Evolutionary conservation across 2,329 filamentous ascomycete genomes (phyloP).

Genomic region (Stachybotrys elegans): DNA sequence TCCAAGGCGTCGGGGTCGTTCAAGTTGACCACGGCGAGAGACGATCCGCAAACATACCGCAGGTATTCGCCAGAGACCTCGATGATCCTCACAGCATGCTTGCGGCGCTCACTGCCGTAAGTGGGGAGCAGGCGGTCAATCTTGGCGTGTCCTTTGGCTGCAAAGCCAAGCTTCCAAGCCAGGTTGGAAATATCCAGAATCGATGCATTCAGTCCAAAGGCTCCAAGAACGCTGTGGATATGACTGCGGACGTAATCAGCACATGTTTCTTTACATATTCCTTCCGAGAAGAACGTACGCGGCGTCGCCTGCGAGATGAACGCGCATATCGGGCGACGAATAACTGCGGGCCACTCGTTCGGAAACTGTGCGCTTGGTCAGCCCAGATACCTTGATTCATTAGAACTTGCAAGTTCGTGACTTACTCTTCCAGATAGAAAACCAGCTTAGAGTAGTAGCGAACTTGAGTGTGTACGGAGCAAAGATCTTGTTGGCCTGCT

Average conservation of each 20-base stretch:
- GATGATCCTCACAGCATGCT: conserved; percentile 5
- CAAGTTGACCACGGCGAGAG: conserved; percentile 14
- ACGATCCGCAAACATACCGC: conserved; percentile 17
- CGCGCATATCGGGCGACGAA: conserved; percentile 21
- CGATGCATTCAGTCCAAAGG: conserved; percentile 30
- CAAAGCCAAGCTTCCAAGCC: conserved; percentile 27
- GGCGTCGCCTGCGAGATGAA: conserved; percentile 26
- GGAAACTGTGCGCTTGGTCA: conserved; percentile 13
- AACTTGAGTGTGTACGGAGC: conserved; percentile 25
- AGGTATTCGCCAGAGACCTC: conserved; percentile 6
- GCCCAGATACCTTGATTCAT: neutral
- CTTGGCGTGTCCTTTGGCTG: conserved; percentile 14
- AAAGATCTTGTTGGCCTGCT: conserved; percentile 27
- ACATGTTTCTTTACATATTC: neutral
- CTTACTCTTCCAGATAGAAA: conserved; percentile 27
- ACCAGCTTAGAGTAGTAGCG: conserved; percentile 25
- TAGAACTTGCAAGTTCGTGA: neutral
- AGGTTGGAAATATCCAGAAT: conserved; percentile 29
- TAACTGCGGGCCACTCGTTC: conserved; percentile 26
- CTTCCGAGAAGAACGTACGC: conserved; percentile 15
- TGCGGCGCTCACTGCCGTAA: conserved; percentile 24
- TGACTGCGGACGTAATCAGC: conserved; percentile 13
- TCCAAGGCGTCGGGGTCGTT: conserved; percentile 9
- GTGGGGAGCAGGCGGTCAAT: conserved; percentile 19
- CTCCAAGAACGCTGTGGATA: conserved; percentile 28